These are phyloP conservation scores for Aspergillus luchuensis DNA, from an alignment of 2,329 filamentous ascomycete genomes.

Conservation along the genomic window DNA sequence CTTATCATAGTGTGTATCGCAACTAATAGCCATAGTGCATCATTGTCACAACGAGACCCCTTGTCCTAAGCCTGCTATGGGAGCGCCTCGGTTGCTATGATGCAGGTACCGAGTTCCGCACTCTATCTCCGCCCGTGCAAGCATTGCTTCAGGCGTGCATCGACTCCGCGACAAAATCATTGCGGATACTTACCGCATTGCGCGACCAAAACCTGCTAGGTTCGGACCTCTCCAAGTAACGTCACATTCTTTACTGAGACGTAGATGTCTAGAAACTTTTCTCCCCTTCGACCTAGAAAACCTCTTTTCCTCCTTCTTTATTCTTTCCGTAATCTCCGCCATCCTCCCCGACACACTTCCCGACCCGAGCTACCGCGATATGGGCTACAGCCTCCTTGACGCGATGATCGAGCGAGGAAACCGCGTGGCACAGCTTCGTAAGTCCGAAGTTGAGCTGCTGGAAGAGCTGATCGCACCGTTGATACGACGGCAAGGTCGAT, in stretches of 20 bases:
- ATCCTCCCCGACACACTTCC: constrained; percentile 48
- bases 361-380: constrained; percentile 46
- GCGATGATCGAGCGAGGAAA: constrained; percentile 25
- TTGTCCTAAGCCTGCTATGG: constrained; percentile 24
- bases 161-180: constrained; percentile 26
- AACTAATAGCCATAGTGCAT: constrained; percentile 22
- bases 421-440: constrained; percentile 25
- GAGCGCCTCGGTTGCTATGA: constrained; percentile 23
- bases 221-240: not conserved
- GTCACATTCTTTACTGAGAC: constrained; percentile 10
- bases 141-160: constrained; percentile 27
- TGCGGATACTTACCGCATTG: constrained; percentile 25
- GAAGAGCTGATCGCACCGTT: constrained; percentile 24
- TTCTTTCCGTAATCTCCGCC: constrained; percentile 35
- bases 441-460: constrained; percentile 25
- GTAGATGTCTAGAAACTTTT: constrained; percentile 26
- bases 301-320: constrained; percentile 38
- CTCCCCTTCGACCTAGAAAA: constrained; percentile 38
- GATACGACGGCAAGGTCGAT: not conserved
- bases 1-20: not conserved
- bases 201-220: constrained; percentile 29
- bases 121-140: constrained; percentile 23
- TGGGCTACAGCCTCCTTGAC: constrained; percentile 20
- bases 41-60: constrained; percentile 28
- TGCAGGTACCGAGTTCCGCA: constrained; percentile 19